Evolutionary conservation across 2,329 filamentous ascomycete species (phyloP), one percentile per base, ranked within the genome.

Genomic region (Mycosphaerella sp.): DNA sequence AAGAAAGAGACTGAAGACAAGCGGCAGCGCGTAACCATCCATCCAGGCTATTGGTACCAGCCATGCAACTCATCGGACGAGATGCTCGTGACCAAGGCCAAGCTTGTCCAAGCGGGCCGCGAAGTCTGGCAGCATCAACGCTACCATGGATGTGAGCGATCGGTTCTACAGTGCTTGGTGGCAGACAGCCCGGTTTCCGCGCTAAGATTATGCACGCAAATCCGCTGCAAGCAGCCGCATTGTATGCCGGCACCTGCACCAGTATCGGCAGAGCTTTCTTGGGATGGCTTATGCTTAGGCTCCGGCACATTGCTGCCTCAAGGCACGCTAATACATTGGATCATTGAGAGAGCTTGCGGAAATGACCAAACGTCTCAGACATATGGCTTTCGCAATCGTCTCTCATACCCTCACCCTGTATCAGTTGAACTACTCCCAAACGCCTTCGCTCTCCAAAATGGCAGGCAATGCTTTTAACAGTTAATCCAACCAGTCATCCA

Each of bases 11-110:
- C 48, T 45, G 49, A 45, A 44, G 51, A 54, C 29, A 46, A 47
- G 44, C 36, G 50, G n/a, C 42, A 56, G 38, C 53, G 51, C 45
- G 53, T 48, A 45, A 56, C 53, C 48, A 51, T 32, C 48, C 49
- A 55, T 53, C 40, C 43, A 45, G 52, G 54, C 58, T 57, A 53
- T 48, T 51, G 50, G 41, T 53, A 56, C 58, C 69, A 73, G 50
- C 74, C 75, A 50, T 50, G 57, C 52, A 55, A 57, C 53, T 50
- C 56, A 51, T 56, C 50, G 48, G 48, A 49, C 44, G 48, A 52
- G 55, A 57, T 54, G 51, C 51, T 51, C 51, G 54, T 57, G 51
- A 70, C 70, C 36, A 70, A 69, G 55, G 68, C 67, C 48, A 70
- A 69, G 62, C 56, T 64, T 64, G 51, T 62, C 60, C 39, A 60